A percentile compares a stretch with the other conserved stretches of the same genome.
Conservation (phyloP, 2,329 filamentous ascomycete genomes). For the Neonectria faginata region DNA sequence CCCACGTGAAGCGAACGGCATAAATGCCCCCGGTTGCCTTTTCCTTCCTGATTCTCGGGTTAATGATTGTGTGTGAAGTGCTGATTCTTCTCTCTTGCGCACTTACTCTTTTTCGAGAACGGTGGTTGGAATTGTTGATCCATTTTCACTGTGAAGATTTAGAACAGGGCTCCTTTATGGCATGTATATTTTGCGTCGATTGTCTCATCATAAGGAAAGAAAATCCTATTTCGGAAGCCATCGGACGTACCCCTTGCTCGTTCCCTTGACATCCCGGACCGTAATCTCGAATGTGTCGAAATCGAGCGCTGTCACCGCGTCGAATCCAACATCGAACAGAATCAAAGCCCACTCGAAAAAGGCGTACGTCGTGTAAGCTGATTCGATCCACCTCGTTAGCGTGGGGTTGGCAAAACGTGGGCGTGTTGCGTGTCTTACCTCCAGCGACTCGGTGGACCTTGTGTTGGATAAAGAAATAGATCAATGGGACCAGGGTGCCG, state of each 20-base stretch:
- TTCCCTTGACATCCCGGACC: slow-evolving; percentile 87
- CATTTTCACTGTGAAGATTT: slow-evolving; percentile 61
- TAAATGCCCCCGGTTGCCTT: slow-evolving; percentile 79
- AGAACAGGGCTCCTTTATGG: slow-evolving; percentile 51
- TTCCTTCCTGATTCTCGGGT: slow-evolving; percentile 71
- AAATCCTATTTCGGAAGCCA: slow-evolving; percentile 86
- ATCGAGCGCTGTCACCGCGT: slow-evolving; percentile 92
- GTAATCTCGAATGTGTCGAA: slow-evolving; percentile 90
- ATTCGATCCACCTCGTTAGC: slow-evolving; percentile 29
- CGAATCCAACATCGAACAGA: slow-evolving; percentile 94
- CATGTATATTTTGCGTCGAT: slow-evolving; percentile 48
- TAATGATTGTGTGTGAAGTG: slow-evolving; percentile 29
- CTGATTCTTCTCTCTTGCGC: background rate
- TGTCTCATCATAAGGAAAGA: slow-evolving; percentile 31
- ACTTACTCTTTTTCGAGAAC: slow-evolving; percentile 81
- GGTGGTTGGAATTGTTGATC: slow-evolving; percentile 60
- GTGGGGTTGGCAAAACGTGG: slow-evolving; percentile 1
- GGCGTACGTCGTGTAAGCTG: slow-evolving; percentile 96
- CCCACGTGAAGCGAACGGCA: slow-evolving; percentile 77
- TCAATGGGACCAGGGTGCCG: slow-evolving; percentile 85
- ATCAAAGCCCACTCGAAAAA: slow-evolving; percentile 99
- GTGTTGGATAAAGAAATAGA: slow-evolving; percentile 99
- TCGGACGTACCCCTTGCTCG: slow-evolving; percentile 98
- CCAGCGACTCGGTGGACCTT: slow-evolving; percentile 95
- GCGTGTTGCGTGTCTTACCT: slow-evolving; percentile 69